phyloP scores from a whole-genome alignment of 2,329 filamentous ascomycete species.

The Penicillium sp. region DNA sequence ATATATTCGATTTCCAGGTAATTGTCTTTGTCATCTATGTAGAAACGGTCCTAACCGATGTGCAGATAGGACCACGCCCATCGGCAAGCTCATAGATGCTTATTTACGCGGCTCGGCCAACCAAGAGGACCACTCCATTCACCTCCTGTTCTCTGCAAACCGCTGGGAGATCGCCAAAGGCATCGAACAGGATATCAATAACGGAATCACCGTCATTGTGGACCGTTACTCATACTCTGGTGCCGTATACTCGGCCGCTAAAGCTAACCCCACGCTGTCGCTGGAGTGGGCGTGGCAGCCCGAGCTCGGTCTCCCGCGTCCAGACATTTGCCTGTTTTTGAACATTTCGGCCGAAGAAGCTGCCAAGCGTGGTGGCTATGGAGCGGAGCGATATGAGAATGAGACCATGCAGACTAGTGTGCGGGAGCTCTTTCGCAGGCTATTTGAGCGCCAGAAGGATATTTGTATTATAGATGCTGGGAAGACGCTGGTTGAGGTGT shows the following conservation, averaged over 20 bases:
- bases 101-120: slow-evolving; percentile 69
- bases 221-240: slow-evolving; percentile 96
- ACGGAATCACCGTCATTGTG: slow-evolving; percentile 71
- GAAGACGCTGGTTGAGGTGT: slow-evolving; percentile 48
- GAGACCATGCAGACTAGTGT: slow-evolving; percentile 76
- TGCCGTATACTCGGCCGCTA: slow-evolving; percentile 87
- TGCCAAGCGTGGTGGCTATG: slow-evolving; percentile 74
- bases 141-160: slow-evolving; percentile 85
- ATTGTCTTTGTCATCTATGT: neutral
- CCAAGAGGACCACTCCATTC: slow-evolving; percentile 82
- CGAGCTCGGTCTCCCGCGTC: slow-evolving; percentile 78
- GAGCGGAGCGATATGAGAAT: slow-evolving; percentile 82
- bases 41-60: slow-evolving; percentile 8
- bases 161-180: slow-evolving; percentile 64
- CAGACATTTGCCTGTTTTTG: slow-evolving; percentile 82
- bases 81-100: slow-evolving; percentile 77
- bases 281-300: slow-evolving; percentile 78
- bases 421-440: slow-evolving; percentile 61
- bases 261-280: slow-evolving; percentile 63
- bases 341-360: slow-evolving; percentile 72
- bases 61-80: slow-evolving; percentile 72
- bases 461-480: slow-evolving; percentile 55
- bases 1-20: slow-evolving; percentile 63
- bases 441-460: slow-evolving; percentile 47
- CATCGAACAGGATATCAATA: slow-evolving; percentile 48